Conservation (phyloP, 2,329 filamentous ascomycete genomes). For the Cordyceps tenuipes region DNA sequence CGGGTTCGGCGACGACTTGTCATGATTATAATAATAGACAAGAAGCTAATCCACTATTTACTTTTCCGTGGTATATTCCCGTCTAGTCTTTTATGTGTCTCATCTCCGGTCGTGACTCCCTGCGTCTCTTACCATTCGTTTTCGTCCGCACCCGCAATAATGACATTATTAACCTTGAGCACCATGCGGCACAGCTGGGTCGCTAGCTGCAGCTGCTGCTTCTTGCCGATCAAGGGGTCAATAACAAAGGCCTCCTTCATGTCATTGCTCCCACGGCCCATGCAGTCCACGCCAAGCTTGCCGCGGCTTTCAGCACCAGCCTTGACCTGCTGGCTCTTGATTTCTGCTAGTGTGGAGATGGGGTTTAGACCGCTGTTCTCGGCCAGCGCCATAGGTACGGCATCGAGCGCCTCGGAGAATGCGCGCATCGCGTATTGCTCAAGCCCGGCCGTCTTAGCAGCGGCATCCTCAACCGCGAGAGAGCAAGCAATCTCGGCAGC, state of each 20-base stretch:
- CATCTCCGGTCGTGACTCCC: slow-evolving; percentile 13
- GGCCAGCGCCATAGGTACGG: slow-evolving; percentile 88
- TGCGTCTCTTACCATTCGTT: slow-evolving; percentile 50
- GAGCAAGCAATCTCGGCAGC: slow-evolving; percentile 97
- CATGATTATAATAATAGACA: background rate
- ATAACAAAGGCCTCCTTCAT: slow-evolving; percentile 99
- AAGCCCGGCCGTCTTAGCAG: slow-evolving; percentile 88
- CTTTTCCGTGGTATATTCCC: slow-evolving; percentile 13
- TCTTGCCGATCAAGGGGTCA: slow-evolving; percentile 95
- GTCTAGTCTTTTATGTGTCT: slow-evolving; percentile 1
- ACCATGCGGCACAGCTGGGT: slow-evolving; percentile 98
- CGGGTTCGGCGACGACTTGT: background rate
- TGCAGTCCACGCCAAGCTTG: slow-evolving; percentile 90
- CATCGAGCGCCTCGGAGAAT: slow-evolving; percentile 89
- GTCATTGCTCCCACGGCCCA: slow-evolving; percentile 89
- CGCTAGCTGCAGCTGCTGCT: slow-evolving; percentile 89
- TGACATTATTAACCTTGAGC: slow-evolving; percentile 94
- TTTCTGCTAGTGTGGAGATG: slow-evolving; percentile 86
- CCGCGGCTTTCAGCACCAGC: slow-evolving; percentile 41
- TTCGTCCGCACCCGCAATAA: slow-evolving; percentile 79
- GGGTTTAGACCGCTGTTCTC: slow-evolving; percentile 96
- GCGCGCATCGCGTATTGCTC: slow-evolving; percentile 99
- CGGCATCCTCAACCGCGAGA: slow-evolving; percentile 88
- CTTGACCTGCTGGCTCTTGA: slow-evolving; percentile 96
- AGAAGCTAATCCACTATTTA: slow-evolving; percentile 10